These are phyloP conservation scores for Paramyrothecium roridum DNA, from an alignment of 2,329 filamentous ascomycete genomes.

Conservation along the genomic window DNA sequence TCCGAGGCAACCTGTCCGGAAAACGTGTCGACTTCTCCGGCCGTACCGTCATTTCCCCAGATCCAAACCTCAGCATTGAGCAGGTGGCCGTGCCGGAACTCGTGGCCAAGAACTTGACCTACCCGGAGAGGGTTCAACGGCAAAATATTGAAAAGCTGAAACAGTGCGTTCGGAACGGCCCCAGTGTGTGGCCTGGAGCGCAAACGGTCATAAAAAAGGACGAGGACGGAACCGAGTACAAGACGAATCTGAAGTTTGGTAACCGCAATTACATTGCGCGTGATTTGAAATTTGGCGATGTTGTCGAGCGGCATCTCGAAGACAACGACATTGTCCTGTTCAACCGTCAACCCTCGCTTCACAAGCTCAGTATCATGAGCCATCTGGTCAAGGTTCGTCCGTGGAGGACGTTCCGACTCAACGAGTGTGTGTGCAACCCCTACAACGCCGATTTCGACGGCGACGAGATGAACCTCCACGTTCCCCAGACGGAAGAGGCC, in stretches of 20 bases:
- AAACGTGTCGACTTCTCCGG: slow-evolving; percentile 99
- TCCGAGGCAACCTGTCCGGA: slow-evolving; percentile 93
- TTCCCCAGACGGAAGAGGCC: slow-evolving; percentile 96
- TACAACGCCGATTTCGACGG: slow-evolving; percentile 99
- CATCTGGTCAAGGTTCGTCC: slow-evolving; percentile 91
- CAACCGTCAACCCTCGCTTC: slow-evolving; percentile 94
- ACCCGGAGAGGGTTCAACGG: slow-evolving; percentile 81
- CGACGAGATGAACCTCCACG: slow-evolving; percentile 98
- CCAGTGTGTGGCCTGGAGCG: slow-evolving; percentile 80
- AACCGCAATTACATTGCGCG: slow-evolving; percentile 70
- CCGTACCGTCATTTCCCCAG: slow-evolving; percentile 94
- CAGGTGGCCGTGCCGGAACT: slow-evolving; percentile 88
- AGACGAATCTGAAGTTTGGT: slow-evolving; percentile 72
- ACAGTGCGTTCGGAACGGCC: slow-evolving; percentile 71
- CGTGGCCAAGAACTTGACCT: slow-evolving; percentile 95
- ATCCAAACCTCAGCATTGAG: slow-evolving; percentile 90
- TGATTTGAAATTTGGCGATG: slow-evolving; percentile 75
- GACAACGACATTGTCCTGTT: slow-evolving; percentile 96
- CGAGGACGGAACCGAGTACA: slow-evolving; percentile 53
- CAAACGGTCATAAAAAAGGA: slow-evolving; percentile 75
- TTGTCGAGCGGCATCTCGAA: slow-evolving; percentile 91
- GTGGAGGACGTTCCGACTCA: slow-evolving; percentile 93
- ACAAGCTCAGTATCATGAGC: slow-evolving; percentile 98
- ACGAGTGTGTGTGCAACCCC: slow-evolving; percentile 96
- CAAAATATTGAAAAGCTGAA: slow-evolving; percentile 84